Evolutionary conservation across 1,139 yeast species (phyloP), one percentile per base, ranked within the genome.

Genomic region (Yamadazyma epiphylla): DNA sequence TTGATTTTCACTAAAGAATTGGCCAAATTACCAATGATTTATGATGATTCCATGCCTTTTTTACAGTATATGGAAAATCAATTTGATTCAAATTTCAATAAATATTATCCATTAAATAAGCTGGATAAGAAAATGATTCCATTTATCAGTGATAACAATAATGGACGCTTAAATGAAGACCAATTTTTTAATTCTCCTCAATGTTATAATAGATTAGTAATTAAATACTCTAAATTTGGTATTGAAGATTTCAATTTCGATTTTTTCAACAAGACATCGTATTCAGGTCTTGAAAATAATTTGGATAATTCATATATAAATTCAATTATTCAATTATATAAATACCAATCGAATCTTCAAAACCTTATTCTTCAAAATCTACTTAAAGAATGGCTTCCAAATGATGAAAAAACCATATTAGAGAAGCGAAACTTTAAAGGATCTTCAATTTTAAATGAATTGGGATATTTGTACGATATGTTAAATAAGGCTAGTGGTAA

Each of bases 401-500:
- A 60, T 30, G 64, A 58, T 35, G 36, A 52, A 28, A 42, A 44
- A 0, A 53, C 64, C 1, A 52, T 64, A 4, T 31, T 52, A 4
- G 35, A 37, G 3, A 32, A 41, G 4, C 39, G 45, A 3, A 67
- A 64, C 30, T 64, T 69, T 8, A 67, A 63, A 33, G 74, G 74
- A 2, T 60, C 77, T 23, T 69, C 82, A 8, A 53, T 89, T 6
- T 55, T 88, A 21, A 79, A 84, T 33, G 97, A 94, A 49, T 60
- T 89, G 28, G 98, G 96, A 0, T 86, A 88, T 39, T 60, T 94
- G 12, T 86, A 79, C 58, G 97, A 94, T 48, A 91, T 91, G 98
- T 71, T 91, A 60, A 70, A 71, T 30, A 86, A 86, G 51, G 88
- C 96, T 0, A 61, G 73, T 15, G 94, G 95, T 1, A 70, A 72